phyloP scores from a whole-genome alignment of 768 basidiomycete genomes.

The Mycena kentingensis region DNA sequence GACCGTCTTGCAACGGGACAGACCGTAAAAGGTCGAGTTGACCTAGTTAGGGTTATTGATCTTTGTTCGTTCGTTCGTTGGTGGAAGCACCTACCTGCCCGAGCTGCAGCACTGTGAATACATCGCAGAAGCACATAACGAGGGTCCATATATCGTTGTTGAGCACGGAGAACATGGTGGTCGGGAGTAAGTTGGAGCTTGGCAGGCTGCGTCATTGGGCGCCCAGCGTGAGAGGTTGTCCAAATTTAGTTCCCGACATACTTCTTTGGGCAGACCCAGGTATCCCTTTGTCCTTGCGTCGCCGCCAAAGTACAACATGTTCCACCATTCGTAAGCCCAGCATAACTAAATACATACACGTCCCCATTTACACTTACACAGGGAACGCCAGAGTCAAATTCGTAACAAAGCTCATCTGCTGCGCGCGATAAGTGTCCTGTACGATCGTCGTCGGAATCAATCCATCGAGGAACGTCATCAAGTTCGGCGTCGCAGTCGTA shows the following conservation, averaged over 20 bases:
- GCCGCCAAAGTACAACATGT: no score
- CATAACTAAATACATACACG: neutral
- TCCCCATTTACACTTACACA: constrained; percentile 19
- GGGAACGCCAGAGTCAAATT: constrained; percentile 36
- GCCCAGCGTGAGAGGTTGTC: no score
- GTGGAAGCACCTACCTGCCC: neutral
- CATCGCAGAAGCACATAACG: neutral
- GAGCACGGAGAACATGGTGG: neutral
- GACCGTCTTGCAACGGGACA: neutral
- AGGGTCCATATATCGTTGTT: neutral
- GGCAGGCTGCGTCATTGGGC: no score
- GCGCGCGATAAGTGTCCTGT: constrained; percentile 45
- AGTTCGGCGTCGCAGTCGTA: constrained; percentile 31
- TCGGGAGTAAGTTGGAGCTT: no score
- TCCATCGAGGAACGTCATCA: constrained; percentile 45
- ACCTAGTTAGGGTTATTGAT: neutral
- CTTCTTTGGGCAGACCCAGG: no score
- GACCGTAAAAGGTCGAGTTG: neutral
- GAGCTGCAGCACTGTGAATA: neutral
- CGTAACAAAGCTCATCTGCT: constrained; percentile 39
- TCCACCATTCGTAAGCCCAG: no score
- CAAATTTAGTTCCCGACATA: no score
- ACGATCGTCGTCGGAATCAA: constrained; percentile 35
- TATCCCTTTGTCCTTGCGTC: no score
- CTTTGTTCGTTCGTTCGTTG: neutral